Evolutionary conservation across 768 basidiomycete genomes (phyloP).

Genomic region (Tricholomella constricta): DNA sequence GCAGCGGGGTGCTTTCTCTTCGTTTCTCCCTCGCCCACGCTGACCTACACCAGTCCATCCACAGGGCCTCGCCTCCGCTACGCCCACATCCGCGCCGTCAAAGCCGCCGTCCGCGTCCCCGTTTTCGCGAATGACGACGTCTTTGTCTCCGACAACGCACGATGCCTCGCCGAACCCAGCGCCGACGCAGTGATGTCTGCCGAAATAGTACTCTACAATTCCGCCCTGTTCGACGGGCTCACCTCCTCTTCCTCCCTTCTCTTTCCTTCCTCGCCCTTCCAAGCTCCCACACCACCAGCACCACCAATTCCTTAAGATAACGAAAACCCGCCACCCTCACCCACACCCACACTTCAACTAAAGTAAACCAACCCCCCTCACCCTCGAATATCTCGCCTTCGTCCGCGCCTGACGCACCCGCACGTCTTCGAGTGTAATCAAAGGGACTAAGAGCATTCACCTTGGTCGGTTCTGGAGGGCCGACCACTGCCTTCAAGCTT

Average conservation of each 20-base stretch:
- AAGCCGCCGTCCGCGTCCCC: constrained; percentile 84
- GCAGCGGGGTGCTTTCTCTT: constrained; percentile 69
- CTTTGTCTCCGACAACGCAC: constrained; percentile 79
- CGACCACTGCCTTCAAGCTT: too few species aligned
- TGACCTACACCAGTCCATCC: not conserved
- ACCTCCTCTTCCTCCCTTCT: constrained; percentile 18
- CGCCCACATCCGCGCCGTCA: constrained; percentile 88
- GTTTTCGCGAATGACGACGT: too few species aligned
- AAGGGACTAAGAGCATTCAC: too few species aligned
- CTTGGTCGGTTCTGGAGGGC: too few species aligned
- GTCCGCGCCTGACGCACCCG: constrained; percentile 70
- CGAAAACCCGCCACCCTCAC: not conserved
- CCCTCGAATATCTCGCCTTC: constrained; percentile 84
- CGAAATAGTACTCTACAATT: constrained; percentile 93
- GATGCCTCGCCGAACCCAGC: constrained; percentile 81
- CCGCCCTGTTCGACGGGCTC: constrained; percentile 69
- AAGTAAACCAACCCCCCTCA: constrained; percentile 47
- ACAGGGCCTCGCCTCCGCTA: constrained; percentile 88
- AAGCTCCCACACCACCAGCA: too few species aligned
- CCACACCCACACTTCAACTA: constrained; percentile 10
- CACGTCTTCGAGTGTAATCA: constrained; percentile 65
- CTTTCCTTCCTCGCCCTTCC: not conserved
- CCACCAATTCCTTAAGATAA: constrained; percentile 1
- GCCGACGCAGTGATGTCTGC: constrained; percentile 94
- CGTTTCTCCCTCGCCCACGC: not conserved